A percentile compares a stretch with the other conserved stretches of the same genome.
Conservation (phyloP, 768 basidiomycete genomes). For the Lyophyllum atratum region DNA sequence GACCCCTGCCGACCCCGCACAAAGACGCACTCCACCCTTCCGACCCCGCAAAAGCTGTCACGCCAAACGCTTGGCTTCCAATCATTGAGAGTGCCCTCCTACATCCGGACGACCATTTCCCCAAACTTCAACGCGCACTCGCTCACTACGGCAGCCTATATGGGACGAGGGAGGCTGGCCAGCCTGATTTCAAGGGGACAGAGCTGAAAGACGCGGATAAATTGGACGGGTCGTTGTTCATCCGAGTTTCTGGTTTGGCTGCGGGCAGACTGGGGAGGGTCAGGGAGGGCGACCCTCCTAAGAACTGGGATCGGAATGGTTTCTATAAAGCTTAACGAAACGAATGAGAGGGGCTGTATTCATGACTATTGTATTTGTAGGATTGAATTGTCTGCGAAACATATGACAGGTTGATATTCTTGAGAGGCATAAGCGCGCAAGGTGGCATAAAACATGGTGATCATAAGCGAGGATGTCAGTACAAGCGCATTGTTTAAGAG, state of each 20-base stretch:
- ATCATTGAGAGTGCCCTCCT: constrained; percentile 54
- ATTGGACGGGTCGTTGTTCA: constrained; percentile 59
- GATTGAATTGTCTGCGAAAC: too few relatives aligned
- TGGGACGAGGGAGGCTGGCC: constrained; percentile 30
- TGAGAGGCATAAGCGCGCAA: too few relatives aligned
- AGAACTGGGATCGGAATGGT: constrained; percentile 18
- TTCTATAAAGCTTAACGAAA: constrained; percentile 13
- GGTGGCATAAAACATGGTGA: neutral
- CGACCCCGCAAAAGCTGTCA: constrained; percentile 33
- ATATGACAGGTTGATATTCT: too few relatives aligned
- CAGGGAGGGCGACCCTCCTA: constrained; percentile 22
- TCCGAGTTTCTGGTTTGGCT: constrained; percentile 50
- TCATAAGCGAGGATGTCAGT: too few relatives aligned
- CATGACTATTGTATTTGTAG: neutral
- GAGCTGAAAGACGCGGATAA: constrained; percentile 45
- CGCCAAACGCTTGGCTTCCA: constrained; percentile 62
- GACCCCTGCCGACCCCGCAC: constrained; percentile 25
- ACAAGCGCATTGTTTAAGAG: too few relatives aligned
- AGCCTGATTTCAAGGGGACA: constrained; percentile 25
- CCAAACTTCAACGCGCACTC: constrained; percentile 40
- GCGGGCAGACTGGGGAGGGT: constrained; percentile 27
- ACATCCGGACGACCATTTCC: constrained; percentile 58
- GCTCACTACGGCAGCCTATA: constrained; percentile 28
- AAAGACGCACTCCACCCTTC: constrained; percentile 23
- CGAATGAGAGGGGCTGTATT: too few relatives aligned